phyloP scores from a whole-genome alignment of 495 filamentous ascomycete species.

The Paragyromitra xinjiangensis region DNA sequence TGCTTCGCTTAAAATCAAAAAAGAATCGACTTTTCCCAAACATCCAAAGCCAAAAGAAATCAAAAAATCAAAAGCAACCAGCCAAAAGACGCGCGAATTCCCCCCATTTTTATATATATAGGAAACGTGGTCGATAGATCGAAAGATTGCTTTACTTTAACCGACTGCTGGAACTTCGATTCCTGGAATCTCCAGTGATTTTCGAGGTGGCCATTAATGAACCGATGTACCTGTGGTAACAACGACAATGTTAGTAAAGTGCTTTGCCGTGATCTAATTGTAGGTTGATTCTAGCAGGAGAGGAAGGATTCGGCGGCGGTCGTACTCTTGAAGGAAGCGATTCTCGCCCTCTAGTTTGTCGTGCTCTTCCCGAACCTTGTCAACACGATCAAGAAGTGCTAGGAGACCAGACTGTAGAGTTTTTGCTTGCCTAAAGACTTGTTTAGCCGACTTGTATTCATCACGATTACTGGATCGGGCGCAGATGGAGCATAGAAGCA shows the following conservation, averaged over 20 bases:
- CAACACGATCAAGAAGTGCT: conserved; percentile 88
- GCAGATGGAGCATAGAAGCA: conserved; percentile 4
- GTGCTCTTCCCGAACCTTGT: conserved; percentile 91
- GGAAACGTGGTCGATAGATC: conserved; percentile 31
- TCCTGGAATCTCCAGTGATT: conserved; percentile 68
- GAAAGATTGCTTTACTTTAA: conserved; percentile 44
- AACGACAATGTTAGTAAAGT: conserved; percentile 44
- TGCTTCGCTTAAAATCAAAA: conserved; percentile 44
- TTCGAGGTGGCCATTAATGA: conserved; percentile 83
- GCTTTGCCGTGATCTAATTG: conserved; percentile 12
- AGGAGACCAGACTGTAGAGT: conserved; percentile 85
- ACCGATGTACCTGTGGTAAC: conserved; percentile 67
- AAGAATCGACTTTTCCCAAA: conserved; percentile 53
- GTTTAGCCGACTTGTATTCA: conserved; percentile 37
- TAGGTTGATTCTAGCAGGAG: conserved; percentile 4
- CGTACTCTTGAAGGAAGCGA: conserved; percentile 89
- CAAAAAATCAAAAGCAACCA: conserved; percentile 50
- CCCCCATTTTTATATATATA: conserved; percentile 27
- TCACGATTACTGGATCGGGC: not conserved
- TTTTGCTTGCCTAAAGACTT: conserved; percentile 75
- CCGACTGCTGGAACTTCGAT: conserved; percentile 52
- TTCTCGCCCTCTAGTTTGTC: conserved; percentile 95
- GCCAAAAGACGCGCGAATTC: conserved; percentile 45
- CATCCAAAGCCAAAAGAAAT: conserved; percentile 44
- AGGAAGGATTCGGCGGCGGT: conserved; percentile 20